A percentile compares a stretch with the other conserved stretches of the same genome.
Conservation (phyloP, 495 filamentous ascomycete species). For the Bacidia rubella region DNA sequence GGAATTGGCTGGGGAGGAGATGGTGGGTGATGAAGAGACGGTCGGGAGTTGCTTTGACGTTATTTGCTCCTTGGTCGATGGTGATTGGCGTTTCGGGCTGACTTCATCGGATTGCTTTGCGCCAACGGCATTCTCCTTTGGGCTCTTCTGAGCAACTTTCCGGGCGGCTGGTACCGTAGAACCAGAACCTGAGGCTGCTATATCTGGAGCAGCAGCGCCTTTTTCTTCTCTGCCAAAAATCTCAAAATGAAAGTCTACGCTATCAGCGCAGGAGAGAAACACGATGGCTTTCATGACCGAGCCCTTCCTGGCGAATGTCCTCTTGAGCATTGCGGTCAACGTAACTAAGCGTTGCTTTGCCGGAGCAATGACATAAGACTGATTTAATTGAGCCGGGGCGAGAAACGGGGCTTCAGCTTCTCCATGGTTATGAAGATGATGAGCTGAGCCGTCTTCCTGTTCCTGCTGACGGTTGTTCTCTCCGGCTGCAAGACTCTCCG, state of each 20-base stretch:
- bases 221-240: constrained; percentile 44
- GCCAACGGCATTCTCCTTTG: neutral
- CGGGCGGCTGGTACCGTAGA: neutral
- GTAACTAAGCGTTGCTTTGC: constrained; percentile 83
- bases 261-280: constrained; percentile 93
- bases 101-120: neutral
- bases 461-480: neutral
- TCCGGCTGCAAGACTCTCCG: neutral
- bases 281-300: constrained; percentile 90
- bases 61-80: constrained; percentile 4
- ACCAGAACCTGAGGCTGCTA: neutral
- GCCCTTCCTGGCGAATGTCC: constrained; percentile 71
- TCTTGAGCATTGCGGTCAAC: constrained; percentile 66
- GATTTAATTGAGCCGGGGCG: constrained; percentile 87
- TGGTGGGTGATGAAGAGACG: constrained; percentile 33
- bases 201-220: constrained; percentile 7
- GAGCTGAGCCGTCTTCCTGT: neutral
- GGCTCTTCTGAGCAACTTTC: neutral
- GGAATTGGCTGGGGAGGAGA: constrained; percentile 37
- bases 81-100: neutral
- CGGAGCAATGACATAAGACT: constrained; percentile 73
- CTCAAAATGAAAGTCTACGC: constrained; percentile 90
- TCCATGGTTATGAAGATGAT: constrained; percentile 15
- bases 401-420: constrained; percentile 44
- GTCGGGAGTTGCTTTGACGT: constrained; percentile 26